phyloP scores from a whole-genome alignment of 192 early-diverging fungal genomes.

The Thamnidium elegans region DNA sequence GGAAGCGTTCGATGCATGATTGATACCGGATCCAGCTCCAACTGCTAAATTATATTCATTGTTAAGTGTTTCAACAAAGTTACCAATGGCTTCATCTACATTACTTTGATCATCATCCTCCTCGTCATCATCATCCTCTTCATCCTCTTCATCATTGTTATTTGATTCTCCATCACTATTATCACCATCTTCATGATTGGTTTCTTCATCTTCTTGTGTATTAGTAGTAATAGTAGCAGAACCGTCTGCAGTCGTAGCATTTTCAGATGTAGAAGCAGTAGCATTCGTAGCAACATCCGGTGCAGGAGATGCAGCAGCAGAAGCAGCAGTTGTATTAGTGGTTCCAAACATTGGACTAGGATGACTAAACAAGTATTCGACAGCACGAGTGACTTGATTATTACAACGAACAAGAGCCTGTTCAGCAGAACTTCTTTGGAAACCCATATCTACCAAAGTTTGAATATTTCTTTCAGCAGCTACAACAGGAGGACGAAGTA shows the following conservation, averaged over 20 bases:
- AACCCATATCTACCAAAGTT: conserved; percentile 88
- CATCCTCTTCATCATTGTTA: conserved; percentile 29
- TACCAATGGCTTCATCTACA: conserved; percentile 31
- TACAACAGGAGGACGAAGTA: conserved; percentile 40
- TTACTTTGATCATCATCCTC: conserved; percentile 25
- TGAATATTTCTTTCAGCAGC: conserved; percentile 64
- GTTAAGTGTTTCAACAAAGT: conserved; percentile 15
- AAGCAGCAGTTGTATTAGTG: conserved; percentile 30
- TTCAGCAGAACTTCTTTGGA: conserved; percentile 73
- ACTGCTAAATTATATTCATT: conserved; percentile 34
- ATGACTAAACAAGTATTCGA: conserved; percentile 81
- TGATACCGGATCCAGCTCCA: conserved; percentile 30
- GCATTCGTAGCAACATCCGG: conserved; percentile 14
- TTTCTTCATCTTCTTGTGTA: conserved; percentile 8
- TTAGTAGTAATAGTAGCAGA: conserved; percentile 10
- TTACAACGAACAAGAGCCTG: conserved; percentile 70
- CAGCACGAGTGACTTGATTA: conserved; percentile 78
- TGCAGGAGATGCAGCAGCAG: not conserved
- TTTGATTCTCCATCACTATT: conserved; percentile 24
- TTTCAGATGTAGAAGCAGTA: not conserved
- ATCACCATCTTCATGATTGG: conserved; percentile 25
- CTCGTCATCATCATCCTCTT: conserved; percentile 24
- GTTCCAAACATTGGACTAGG: conserved; percentile 37
- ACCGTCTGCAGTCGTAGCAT: not conserved
- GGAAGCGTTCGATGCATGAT: conserved; percentile 11